Base-by-base conservation (phyloP, 768 basidiomycete genomes). In the Lenzites betulinus region DNA sequence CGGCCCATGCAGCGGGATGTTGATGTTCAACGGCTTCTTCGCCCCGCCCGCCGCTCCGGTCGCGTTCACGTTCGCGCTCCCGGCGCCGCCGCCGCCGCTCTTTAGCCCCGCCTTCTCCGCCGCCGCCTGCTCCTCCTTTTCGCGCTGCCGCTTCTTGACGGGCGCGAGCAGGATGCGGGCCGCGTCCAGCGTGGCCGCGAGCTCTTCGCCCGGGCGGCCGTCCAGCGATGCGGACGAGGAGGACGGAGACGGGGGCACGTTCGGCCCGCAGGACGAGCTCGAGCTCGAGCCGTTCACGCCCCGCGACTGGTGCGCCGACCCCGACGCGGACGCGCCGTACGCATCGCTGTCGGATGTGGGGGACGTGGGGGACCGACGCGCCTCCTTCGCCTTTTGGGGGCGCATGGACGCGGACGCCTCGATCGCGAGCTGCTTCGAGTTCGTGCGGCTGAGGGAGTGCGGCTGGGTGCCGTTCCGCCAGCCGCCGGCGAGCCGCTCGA, bases 1-100 rank as follows among this genome's bases (percentile, higher is more conserved):
- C 36, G 93, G 92, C 0, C 92, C 92, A 73, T 93, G 90, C 63
- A 94, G 75, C 11, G 91, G 90, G 58, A 94, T 91, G 69, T 86
- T 90, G 71, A 93, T 89, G 51, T 85, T 81, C 63, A 83, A 66
- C 38, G 83, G 76, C 71, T 84, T 88, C 75, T 80, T 82, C 51
- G 66, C 67, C 30, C 65, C 70, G n/a, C n/a, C n/a, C n/a, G n/a
- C n/a, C n/a, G n/a, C n/a, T n/a, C n/a, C n/a, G n/a, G n/a, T n/a
- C n/a, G n/a, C n/a, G n/a, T n/a, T n/a, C n/a, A n/a, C n/a, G n/a
- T n/a, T n/a, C n/a, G n/a, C n/a, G n/a, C n/a, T n/a, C n/a, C n/a
- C n/a, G n/a, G n/a, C n/a, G 22, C 64, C 67, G 7, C 36, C 25
- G 5, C 38, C 22, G 2, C 52, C 63, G 58, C 69, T 74, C 51